A percentile compares a stretch with the other conserved stretches of the same genome.
phyloP scores from a whole-genome alignment of 1,284 basidiomycete genomes.

The Ustilago esculenta region DNA sequence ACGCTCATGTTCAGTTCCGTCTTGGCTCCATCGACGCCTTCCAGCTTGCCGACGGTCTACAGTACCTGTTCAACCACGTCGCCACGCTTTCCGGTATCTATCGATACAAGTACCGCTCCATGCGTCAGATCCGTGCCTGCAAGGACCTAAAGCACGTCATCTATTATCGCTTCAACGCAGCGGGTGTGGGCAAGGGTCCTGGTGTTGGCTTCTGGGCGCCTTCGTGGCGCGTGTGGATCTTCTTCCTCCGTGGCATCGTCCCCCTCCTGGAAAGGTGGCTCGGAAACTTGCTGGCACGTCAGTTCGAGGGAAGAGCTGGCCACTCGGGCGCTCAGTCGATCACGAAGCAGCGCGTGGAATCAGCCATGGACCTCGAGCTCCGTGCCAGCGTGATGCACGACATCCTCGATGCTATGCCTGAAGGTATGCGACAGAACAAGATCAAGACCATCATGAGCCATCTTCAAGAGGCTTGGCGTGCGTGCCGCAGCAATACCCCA shows the following conservation, averaged over 20 bases:
- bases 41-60: conserved; percentile 96
- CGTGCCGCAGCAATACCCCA: conserved; percentile 98
- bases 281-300: conserved; percentile 94
- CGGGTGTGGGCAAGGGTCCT: conserved; percentile 98
- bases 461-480: conserved; percentile 93
- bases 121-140: conserved; percentile 99
- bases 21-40: conserved; percentile 99
- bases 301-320: conserved; percentile 90
- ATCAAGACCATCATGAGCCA: conserved; percentile 98
- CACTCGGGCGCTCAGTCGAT: conserved; percentile 84
- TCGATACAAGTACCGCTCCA: conserved; percentile 97
- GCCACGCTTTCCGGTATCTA: conserved; percentile 99
- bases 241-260: conserved; percentile 99
- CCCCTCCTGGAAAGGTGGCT: conserved; percentile 97
- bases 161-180: conserved; percentile 98
- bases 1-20: conserved; percentile 97
- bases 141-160: conserved; percentile 85
- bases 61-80: conserved; percentile 97
- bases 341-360: conserved; percentile 98
- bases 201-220: conserved; percentile 99
- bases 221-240: conserved; percentile 99
- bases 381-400: conserved; percentile 99
- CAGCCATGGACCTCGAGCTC: conserved; percentile 96
- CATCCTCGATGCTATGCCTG: conserved; percentile 89
- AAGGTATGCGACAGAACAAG: conserved; percentile 98